Conservation (phyloP, 2,329 filamentous ascomycete genomes). For the Ascochyta viciae-villosae region DNA sequence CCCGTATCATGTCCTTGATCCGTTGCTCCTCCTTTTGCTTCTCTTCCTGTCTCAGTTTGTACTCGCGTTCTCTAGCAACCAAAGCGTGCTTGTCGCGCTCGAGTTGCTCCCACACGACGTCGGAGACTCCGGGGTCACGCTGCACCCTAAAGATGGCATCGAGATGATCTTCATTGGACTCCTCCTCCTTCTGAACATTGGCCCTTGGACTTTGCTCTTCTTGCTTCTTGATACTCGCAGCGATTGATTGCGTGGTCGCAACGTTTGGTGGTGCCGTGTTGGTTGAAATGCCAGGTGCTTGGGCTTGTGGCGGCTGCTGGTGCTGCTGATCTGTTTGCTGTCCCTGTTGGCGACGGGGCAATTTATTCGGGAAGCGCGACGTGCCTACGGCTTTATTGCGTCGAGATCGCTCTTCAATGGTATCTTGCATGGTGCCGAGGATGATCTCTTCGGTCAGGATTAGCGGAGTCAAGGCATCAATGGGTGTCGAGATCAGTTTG, state of each 20-base stretch:
- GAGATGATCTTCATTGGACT: slow-evolving; percentile 15
- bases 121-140: slow-evolving; percentile 66
- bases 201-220: slow-evolving; percentile 1
- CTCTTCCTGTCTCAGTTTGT: slow-evolving; percentile 44
- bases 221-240: slow-evolving; percentile 6
- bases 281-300: slow-evolving; percentile 6
- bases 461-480: slow-evolving; percentile 23
- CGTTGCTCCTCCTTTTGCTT: slow-evolving; percentile 28
- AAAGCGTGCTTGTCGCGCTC: slow-evolving; percentile 55
- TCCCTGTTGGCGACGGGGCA: background rate
- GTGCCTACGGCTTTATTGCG: slow-evolving; percentile 30
- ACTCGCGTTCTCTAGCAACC: slow-evolving; percentile 45
- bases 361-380: slow-evolving; percentile 12
- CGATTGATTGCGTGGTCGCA: background rate
- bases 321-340: slow-evolving; percentile 10
- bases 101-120: slow-evolving; percentile 68
- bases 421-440: slow-evolving; percentile 35
- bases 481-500: slow-evolving; percentile 33
- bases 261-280: slow-evolving; percentile 2
- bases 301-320: slow-evolving; percentile 12
- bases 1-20: slow-evolving; percentile 36
- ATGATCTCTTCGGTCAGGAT: slow-evolving; percentile 35
- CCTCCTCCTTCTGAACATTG: background rate
- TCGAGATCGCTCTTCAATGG: slow-evolving; percentile 43
- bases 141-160: slow-evolving; percentile 22